Base-by-base conservation (phyloP, 1,139 yeast species). In the Schwanniomyces etchellsii region DNA sequence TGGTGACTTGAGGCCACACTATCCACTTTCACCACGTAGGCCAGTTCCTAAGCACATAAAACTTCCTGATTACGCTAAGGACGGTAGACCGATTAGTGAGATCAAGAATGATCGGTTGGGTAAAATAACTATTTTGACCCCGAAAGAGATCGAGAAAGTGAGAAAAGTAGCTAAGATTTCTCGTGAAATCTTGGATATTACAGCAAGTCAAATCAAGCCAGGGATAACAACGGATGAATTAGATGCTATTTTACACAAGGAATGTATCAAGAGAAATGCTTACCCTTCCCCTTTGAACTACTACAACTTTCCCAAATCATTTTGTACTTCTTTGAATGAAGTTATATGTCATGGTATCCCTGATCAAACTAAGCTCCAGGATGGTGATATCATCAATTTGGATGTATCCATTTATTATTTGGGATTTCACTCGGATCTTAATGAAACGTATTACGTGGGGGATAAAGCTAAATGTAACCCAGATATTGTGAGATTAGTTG, bases 341-440 rank as follows among this genome's bases (percentile, higher is more conserved):
- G 80, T 88, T 36, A 84, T 91, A 38, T 91, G 99, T 55, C 99
- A 91, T 56, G 99, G 99, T 42, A 84, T 91, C 36, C 98, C 98
- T 16, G 98, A 93, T 56, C 72, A 83, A 60, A 74, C 89, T 33
- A 77, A 77, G 24, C 68, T 93, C 39, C 63, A 85, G 53, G 97
- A 91, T 47, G 98, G 99, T 32, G 99, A 93, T 54, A 91, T 93
- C 43, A 70, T 93, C 42, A 93, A 93, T 54, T 64, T 93, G 42
- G 99, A 93, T 54, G 86, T 93, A 29, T 72, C 96, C 3, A 58
- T 93, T 33, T 91, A 72, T 62, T 76, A 82, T 56, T 76, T 82
- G 45, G 98, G 98, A 1, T 77, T 79, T 61, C 97, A 93, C 59
- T 81, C 96, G 3, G 99, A 93, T 57, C 66, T 93, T 54, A 93